These are phyloP conservation scores for Citeromyces hawaiiensis DNA, from an alignment of 1,139 yeast species.

Conservation along the genomic window DNA sequence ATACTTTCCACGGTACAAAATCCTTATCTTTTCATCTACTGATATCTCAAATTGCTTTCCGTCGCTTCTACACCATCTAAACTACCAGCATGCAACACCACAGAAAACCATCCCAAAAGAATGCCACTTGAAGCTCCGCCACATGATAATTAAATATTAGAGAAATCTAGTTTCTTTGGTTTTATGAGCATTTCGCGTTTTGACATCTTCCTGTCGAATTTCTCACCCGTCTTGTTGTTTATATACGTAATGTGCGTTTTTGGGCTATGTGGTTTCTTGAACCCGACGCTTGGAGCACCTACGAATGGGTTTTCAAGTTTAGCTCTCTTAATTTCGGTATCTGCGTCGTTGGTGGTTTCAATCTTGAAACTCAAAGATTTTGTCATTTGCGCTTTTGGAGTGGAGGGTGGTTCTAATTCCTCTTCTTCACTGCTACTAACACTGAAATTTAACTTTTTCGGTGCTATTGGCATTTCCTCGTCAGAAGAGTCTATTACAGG, in stretches of 20 bases:
- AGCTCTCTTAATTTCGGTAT: slow-evolving; percentile 8
- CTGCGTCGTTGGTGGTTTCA: slow-evolving; percentile 4
- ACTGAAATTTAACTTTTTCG: slow-evolving; percentile 5
- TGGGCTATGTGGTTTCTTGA: neutral
- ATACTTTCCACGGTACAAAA: too few species aligned
- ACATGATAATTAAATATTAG: neutral
- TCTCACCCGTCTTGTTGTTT: slow-evolving; percentile 11
- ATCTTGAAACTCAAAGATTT: neutral
- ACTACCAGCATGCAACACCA: too few species aligned
- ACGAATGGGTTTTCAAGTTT: slow-evolving; percentile 12
- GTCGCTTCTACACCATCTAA: too few species aligned
- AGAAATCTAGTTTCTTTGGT: slow-evolving; percentile 22
- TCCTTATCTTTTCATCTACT: too few species aligned
- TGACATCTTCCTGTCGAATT: slow-evolving; percentile 8
- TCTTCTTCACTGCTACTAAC: slow-evolving; percentile 7
- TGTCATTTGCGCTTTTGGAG: neutral
- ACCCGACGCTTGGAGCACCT: slow-evolving; percentile 1
- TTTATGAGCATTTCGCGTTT: slow-evolving; percentile 13
- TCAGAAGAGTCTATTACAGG: neutral
- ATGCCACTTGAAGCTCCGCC: too few species aligned
- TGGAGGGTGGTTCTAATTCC: slow-evolving; percentile 7
- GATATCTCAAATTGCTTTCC: too few species aligned
- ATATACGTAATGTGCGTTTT: slow-evolving; percentile 10
- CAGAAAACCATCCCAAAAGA: too few species aligned
- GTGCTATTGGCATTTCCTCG: neutral